A percentile compares a stretch with the other conserved stretches of the same genome.
These are phyloP conservation scores for Talaromyces sp. DNA, from an alignment of 2,329 filamentous ascomycete genomes.

Conservation along the genomic window DNA sequence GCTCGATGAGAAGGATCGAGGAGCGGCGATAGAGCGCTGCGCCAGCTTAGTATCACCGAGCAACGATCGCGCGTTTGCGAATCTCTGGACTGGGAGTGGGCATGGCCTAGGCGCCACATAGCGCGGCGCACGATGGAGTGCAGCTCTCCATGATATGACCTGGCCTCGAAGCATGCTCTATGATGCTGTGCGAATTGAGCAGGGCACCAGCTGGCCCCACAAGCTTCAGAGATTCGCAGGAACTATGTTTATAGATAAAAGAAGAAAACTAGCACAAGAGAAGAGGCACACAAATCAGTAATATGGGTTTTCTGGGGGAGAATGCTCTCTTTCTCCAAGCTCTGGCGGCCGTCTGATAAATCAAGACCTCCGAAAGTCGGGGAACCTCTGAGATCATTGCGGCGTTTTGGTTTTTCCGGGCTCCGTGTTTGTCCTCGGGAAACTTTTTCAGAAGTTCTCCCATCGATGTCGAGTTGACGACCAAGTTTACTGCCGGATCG, in stretches of 20 bases:
- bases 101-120: slow-evolving; percentile 29
- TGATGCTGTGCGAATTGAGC: slow-evolving; percentile 12
- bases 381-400: slow-evolving; percentile 19
- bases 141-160: slow-evolving; percentile 60
- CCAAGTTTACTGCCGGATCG: background rate
- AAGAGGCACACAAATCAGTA: background rate
- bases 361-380: slow-evolving; percentile 13
- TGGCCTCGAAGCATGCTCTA: slow-evolving; percentile 59
- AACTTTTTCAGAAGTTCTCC: slow-evolving; percentile 29
- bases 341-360: slow-evolving; percentile 28
- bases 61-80: slow-evolving; percentile 22
- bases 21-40: slow-evolving; percentile 20
- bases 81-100: slow-evolving; percentile 25
- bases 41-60: slow-evolving; percentile 19
- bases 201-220: slow-evolving; percentile 12
- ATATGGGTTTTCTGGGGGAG: background rate
- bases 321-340: slow-evolving; percentile 46
- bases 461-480: background rate
- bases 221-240: slow-evolving; percentile 3
- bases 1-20: slow-evolving; percentile 41
- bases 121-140: slow-evolving; percentile 47
- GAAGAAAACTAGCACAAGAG: background rate
- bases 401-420: slow-evolving; percentile 23
- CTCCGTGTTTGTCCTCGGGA: slow-evolving; percentile 13
- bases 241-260: slow-evolving; percentile 11